Conservation (phyloP, 225 moss, liverwort and hornwort species). For the Physcomitrium patens region DNA sequence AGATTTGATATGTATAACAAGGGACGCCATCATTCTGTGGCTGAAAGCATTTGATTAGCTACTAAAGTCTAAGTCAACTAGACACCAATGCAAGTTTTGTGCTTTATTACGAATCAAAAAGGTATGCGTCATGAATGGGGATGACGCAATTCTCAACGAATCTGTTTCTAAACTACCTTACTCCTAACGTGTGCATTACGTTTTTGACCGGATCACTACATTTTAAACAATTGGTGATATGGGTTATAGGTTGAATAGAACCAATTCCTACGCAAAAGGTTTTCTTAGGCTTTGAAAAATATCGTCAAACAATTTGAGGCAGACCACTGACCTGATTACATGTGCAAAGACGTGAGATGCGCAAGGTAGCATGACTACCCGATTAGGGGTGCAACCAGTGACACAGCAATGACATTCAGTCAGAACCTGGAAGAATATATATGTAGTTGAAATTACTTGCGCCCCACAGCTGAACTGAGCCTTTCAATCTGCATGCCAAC, state of each 20-base stretch:
- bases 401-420: slow-evolving; percentile 12
- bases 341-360: slow-evolving; percentile 34
- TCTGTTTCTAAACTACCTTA: too few relatives aligned
- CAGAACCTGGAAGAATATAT: slow-evolving; percentile 23
- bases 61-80: too few relatives aligned
- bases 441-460: slow-evolving; percentile 42
- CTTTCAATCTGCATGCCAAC: slow-evolving; percentile 84
- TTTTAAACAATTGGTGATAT: slow-evolving; percentile 34
- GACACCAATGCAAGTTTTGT: too few relatives aligned
- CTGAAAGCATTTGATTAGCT: too few relatives aligned
- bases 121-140: too few relatives aligned
- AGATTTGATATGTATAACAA: too few relatives aligned
- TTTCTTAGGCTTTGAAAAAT: slow-evolving; percentile 4
- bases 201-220: too few relatives aligned
- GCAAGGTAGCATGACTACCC: slow-evolving; percentile 29
- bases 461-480: slow-evolving; percentile 68
- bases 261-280: slow-evolving; percentile 26
- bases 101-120: too few relatives aligned
- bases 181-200: too few relatives aligned
- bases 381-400: slow-evolving; percentile 20
- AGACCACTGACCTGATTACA: slow-evolving; percentile 32
- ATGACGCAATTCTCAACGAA: too few relatives aligned
- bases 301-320: slow-evolving; percentile 14
- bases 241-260: slow-evolving; percentile 21
- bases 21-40: too few relatives aligned